Percentiles rank a stretch among this genome's conserved stretches.
Evolutionary conservation across 1,284 basidiomycete species (phyloP).

Genomic region (Peniophora sp.): DNA sequence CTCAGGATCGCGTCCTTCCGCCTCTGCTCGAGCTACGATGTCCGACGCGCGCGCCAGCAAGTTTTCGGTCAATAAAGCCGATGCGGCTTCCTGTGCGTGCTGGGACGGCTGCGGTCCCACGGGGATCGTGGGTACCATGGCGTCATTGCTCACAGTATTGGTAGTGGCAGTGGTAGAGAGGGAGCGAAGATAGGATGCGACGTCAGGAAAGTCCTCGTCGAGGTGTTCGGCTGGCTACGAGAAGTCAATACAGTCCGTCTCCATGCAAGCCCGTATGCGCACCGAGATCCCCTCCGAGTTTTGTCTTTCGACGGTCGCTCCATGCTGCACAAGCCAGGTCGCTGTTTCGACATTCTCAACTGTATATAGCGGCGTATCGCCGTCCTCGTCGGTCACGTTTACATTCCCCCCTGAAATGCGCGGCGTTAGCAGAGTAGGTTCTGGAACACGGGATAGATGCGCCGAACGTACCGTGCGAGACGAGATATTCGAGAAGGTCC

Average conservation of each 20-base stretch:
- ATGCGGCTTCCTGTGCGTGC: slow-evolving; percentile 59
- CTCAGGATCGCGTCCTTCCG: slow-evolving; percentile 54
- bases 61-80: slow-evolving; percentile 60
- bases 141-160: slow-evolving; percentile 2
- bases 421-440: not conserved
- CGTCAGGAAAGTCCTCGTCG: slow-evolving; percentile 72
- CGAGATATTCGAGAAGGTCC: slow-evolving; percentile 70
- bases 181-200: slow-evolving; percentile 59
- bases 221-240: slow-evolving; percentile 68
- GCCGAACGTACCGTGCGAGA: slow-evolving; percentile 57
- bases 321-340: slow-evolving; percentile 70
- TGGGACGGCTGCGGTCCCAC: slow-evolving; percentile 42
- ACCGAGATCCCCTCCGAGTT: slow-evolving; percentile 79
- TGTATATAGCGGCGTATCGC: slow-evolving; percentile 89
- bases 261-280: slow-evolving; percentile 17
- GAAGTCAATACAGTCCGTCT: not conserved
- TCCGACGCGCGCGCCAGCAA: slow-evolving; percentile 60
- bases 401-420: slow-evolving; percentile 67
- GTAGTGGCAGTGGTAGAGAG: slow-evolving; percentile 11
- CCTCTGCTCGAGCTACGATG: slow-evolving; percentile 60
- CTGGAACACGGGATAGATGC: no score
- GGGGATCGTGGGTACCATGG: slow-evolving; percentile 9
- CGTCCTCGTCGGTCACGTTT: slow-evolving; percentile 80
- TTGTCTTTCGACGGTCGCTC: slow-evolving; percentile 55
- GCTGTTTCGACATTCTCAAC: slow-evolving; percentile 80